These are phyloP conservation scores for Phytophthora aleatoria DNA, from an alignment of 352 stramenopile genomes.

Conservation along the genomic window DNA sequence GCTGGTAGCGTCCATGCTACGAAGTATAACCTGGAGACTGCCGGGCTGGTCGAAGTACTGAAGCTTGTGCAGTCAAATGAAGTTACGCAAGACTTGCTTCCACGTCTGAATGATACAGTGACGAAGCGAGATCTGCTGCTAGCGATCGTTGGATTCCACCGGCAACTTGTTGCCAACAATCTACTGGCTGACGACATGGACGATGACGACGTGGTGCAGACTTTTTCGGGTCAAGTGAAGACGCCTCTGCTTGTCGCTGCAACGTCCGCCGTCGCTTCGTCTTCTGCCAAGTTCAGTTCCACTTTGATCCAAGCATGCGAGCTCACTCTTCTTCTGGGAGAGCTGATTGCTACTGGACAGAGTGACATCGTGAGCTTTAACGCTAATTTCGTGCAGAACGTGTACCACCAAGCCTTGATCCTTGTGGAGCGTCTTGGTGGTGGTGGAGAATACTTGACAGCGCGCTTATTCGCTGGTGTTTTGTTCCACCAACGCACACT, in stretches of 20 bases:
- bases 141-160: conserved; percentile 39
- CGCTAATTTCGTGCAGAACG: conserved; percentile 31
- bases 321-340: conserved; percentile 26
- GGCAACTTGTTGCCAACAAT: conserved; percentile 30
- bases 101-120: conserved; percentile 12
- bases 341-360: conserved; percentile 28
- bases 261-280: conserved; percentile 14
- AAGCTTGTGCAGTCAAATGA: conserved; percentile 33
- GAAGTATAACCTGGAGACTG: conserved; percentile 65
- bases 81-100: conserved; percentile 16
- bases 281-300: conserved; percentile 22
- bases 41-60: conserved; percentile 37
- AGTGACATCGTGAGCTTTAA: conserved; percentile 12
- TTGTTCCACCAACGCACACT: conserved; percentile 55
- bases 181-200: conserved; percentile 57
- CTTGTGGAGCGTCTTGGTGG: conserved; percentile 44
- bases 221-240: conserved; percentile 34
- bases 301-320: conserved; percentile 43
- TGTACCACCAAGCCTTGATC: conserved; percentile 49
- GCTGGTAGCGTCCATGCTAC: conserved; percentile 35
- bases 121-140: conserved; percentile 39
- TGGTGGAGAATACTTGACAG: conserved; percentile 58
- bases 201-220: conserved; percentile 47
- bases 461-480: conserved; percentile 48
- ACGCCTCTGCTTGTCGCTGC: conserved; percentile 24